Evolutionary conservation across 2,329 filamentous ascomycete species (phyloP), one percentile per base, ranked within the genome.

Genomic region (Microsporum ferrugineum): DNA sequence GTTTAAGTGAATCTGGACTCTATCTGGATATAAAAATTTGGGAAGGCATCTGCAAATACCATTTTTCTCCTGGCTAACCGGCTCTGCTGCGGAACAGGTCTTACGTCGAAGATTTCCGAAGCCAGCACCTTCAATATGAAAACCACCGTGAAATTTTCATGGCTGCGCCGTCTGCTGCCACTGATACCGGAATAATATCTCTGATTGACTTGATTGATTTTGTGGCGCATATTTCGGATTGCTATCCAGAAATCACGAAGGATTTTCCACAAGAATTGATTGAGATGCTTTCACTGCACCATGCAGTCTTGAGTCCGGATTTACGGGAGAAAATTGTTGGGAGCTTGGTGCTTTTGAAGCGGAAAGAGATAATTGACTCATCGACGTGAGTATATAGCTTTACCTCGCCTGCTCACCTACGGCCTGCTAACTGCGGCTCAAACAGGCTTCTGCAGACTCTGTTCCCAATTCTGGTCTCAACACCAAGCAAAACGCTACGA

Each of bases 301-400:
- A 97, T 79, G 84, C 87, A 53, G 81, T 86, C 2, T 80, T 99
- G 36, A 88, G 95, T 68, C 80, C 85, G 2, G 91, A 97, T 65
- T 75, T 99, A 68, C 83, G 94, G 41, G 94, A 97, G 74, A 97
- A 97, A 82, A 84, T 97, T 61, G 92, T 97, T 1, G 89, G 89
- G 57, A 95, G 89, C 72, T 77, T 99, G 68, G 88, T 95, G 33
- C 79, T 99, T 57, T 76, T 99, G 64, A 82, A 89, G 62, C 89
- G 91, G 72, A 99, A 99, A 75, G 91, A 96, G 3, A 83, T 96
- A 51, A 86, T 99, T 65, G 88, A 96, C 72, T 96, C 91, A 29
- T 82, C 85, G 51, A 85, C 82, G 72, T 80, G 75, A 63, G 75
- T 60, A 7, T 7, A 43, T n/a, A 7, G 36, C 56, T 6, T 1